Evolutionary conservation across 179 eudicot genomes (phyloP), one percentile per base, ranked within the genome.

Genomic region (Heliamphora pulchella): DNA sequence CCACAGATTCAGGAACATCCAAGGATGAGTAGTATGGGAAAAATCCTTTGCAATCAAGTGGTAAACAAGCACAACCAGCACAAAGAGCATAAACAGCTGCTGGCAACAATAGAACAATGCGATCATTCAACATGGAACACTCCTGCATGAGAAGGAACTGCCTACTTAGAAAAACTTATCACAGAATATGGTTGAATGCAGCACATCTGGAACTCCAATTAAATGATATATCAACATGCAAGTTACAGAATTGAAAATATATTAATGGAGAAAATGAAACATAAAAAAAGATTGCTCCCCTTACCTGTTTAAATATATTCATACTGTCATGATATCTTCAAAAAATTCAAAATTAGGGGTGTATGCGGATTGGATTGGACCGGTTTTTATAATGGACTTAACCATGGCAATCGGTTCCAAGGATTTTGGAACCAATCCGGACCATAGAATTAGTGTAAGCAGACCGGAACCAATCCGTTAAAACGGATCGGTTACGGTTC

Each of bases 81-180:
- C 88, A 92, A 75, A 96, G 91, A 62, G 98, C 94, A 83, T 80
- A 92, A 73, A 87, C 77, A 82, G 98, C 96, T 63, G 92, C 91
- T 66, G 99, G 99, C 78, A 96, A 79, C 84, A 88, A 63, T 74
- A 83, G 77, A 67, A 87, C 89, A 80, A 91, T 69, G 61, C 80
- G 89, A 84, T 89, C 91, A 85, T 94, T 89, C 87, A 94, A 85
- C 71, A 82, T 78, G 74, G 76, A 68, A 58, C 75, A 76, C 73
- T 88, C 96, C 98, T 96, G 88, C 81, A 87, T 44, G 80, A 71
- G 65, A 81, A 48, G 41, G 74, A 10, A 55, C 14, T 17, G 44
- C 9, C 17, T 69, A 65, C 50, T 72, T 69, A 51, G 11, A 77
- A 2, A 62, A 20, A 58, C 47, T 17, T 67, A 69, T 47, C 64